Percentiles rank a stretch among this genome's conserved stretches.
These are phyloP conservation scores for Paramecium caudatum DNA, from an alignment of 73 alveolate species.

Conservation along the genomic window DNA sequence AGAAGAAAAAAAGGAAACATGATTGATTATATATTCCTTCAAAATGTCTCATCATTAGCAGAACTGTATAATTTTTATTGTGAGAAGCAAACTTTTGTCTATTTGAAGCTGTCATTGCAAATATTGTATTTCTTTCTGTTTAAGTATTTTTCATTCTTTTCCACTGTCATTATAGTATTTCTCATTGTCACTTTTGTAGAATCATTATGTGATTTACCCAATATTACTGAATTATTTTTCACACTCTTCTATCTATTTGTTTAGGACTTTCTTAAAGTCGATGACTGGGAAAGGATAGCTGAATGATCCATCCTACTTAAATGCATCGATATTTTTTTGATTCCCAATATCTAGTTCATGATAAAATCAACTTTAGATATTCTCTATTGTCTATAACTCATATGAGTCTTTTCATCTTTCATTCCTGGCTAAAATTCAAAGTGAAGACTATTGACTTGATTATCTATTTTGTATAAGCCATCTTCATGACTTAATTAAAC, in stretches of 20 bases:
- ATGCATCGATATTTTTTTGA: not conserved
- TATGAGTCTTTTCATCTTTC: conserved; percentile 28
- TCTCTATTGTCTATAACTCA: not conserved
- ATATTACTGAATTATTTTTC: not conserved
- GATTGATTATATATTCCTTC: no score
- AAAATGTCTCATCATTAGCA: no score
- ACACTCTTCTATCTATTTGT: not conserved
- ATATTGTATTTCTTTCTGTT: not conserved
- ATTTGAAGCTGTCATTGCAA: no score
- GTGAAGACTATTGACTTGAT: not conserved
- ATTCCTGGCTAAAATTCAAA: conserved; percentile 19
- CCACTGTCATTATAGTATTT: conserved; percentile 20
- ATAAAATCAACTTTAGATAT: conserved; percentile 27
- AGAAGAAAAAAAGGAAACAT: no score
- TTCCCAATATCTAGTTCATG: conserved; percentile 1
- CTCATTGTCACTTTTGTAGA: conserved; percentile 32
- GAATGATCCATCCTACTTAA: not conserved
- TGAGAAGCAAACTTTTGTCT: no score
- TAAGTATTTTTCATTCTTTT: conserved; percentile 19
- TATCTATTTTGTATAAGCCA: conserved; percentile 7
- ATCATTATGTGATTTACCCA: not conserved
- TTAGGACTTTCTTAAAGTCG: not conserved
- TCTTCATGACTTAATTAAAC: conserved; percentile 39
- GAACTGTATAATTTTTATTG: no score
- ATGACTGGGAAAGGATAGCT: not conserved